A percentile compares a stretch with the other conserved stretches of the same genome.
These are phyloP conservation scores for Poa pratensis DNA, from an alignment of 176 grass and related monocot genomes.

Conservation along the genomic window DNA sequence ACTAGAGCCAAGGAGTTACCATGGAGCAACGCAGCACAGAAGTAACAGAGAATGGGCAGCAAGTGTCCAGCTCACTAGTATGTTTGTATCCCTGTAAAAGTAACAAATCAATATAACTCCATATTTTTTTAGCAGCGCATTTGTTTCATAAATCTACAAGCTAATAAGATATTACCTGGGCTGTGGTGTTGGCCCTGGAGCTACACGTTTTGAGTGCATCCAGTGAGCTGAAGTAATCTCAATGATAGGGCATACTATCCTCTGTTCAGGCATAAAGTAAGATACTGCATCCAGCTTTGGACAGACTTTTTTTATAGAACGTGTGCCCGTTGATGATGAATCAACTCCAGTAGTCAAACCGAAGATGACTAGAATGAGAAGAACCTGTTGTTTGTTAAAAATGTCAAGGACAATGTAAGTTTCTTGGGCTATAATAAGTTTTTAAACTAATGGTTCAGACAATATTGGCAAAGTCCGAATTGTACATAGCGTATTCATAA, in stretches of 20 bases:
- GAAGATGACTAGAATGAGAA: background rate
- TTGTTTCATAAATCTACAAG: background rate
- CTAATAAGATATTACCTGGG: too few relatives aligned
- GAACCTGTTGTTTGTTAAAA: background rate
- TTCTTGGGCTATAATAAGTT: too few relatives aligned
- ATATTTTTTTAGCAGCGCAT: background rate
- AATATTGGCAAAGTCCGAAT: too few relatives aligned
- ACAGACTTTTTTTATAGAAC: background rate
- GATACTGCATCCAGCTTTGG: background rate
- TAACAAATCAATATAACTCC: background rate
- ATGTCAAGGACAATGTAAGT: background rate
- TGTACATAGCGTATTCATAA: too few relatives aligned
- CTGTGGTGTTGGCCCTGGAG: background rate
- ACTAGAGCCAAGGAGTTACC: background rate
- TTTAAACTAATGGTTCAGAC: too few relatives aligned
- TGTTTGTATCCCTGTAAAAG: background rate
- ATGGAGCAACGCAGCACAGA: background rate
- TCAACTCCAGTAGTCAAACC: background rate
- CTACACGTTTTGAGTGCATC: background rate
- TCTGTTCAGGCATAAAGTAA: background rate
- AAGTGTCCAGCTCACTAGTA: background rate
- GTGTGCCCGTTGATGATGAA: background rate
- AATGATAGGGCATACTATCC: background rate
- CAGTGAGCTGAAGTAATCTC: background rate
- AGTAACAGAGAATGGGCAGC: background rate